phyloP scores from a whole-genome alignment of 805 yeast species.

The Saturnispora quitensis region DNA sequence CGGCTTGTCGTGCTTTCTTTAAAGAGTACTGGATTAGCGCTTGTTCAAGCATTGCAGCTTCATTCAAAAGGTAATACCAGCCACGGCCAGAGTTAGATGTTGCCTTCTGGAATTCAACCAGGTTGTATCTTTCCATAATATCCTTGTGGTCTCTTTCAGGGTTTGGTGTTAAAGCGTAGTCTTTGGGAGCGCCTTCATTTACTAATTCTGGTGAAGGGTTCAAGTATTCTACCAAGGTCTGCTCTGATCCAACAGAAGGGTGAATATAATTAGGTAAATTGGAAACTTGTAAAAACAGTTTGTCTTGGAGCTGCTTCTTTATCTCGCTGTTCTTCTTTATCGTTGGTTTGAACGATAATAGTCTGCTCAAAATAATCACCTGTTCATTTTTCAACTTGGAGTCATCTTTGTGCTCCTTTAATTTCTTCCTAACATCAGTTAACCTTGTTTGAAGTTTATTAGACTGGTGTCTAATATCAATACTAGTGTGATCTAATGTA shows the following conservation, averaged over 20 bases:
- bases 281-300: slow-evolving; percentile 34
- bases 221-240: slow-evolving; percentile 42
- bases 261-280: slow-evolving; percentile 58
- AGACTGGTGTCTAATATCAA: slow-evolving; percentile 18
- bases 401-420: slow-evolving; percentile 10
- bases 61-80: slow-evolving; percentile 78
- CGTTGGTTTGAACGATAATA: slow-evolving; percentile 22
- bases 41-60: slow-evolving; percentile 82
- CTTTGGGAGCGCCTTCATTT: slow-evolving; percentile 8
- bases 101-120: slow-evolving; percentile 66
- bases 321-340: slow-evolving; percentile 23
- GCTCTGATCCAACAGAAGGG: slow-evolving; percentile 34
- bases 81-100: slow-evolving; percentile 73
- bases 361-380: slow-evolving; percentile 6
- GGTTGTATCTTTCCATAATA: slow-evolving; percentile 57
- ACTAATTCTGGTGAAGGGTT: slow-evolving; percentile 32
- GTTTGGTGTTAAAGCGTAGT: slow-evolving; percentile 13
- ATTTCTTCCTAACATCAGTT: slow-evolving; percentile 7
- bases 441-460: slow-evolving; percentile 16
- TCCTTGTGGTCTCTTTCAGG: slow-evolving; percentile 47
- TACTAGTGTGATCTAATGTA: slow-evolving; percentile 9
- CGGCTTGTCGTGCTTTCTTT: slow-evolving; percentile 51
- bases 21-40: slow-evolving; percentile 80
- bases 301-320: slow-evolving; percentile 26
- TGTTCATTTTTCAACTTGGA: slow-evolving; percentile 4